Base-by-base conservation (phyloP, 2,329 filamentous ascomycete species). In the Cladophialophora psammophila region DNA sequence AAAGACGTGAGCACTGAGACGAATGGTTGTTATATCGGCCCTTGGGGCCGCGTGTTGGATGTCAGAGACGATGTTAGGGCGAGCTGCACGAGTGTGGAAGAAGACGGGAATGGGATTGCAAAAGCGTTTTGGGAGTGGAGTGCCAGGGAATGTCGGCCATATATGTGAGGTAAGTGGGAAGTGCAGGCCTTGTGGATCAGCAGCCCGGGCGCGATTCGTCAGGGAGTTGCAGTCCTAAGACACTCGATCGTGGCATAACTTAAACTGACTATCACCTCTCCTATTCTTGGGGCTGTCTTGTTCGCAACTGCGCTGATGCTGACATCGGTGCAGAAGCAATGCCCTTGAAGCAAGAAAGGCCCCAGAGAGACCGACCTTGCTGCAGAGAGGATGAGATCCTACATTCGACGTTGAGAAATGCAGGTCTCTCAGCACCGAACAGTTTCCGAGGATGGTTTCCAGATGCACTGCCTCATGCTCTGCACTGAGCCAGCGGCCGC, bases 31-130 rank as follows among this genome's bases (percentile, higher is more conserved):
- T 79, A 77, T 64, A 69, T 85, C 26, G 76, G 82, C 59, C 83
- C 84, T 1, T 86, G 82, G 81, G 84, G 83, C 10, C 73, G 79
- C 5, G 50, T 61, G 31, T 13, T 52, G 59, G n/a, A 36, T 32
- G 59, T 61, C 2, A 61, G 31, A 48, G 36, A 38, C 31, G 63
- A 55, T 36, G 57, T 59, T 7, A 10, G 10, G 26, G 13, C 5
- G 32, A 38, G 38, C 42, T 61, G 38, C 38, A 36, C 20, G 38
- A 36, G 42, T 18, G n/a, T 31, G n/a, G 59, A 61, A 13, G 32
- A 52, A 38, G 45, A 45, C 15, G 59, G 59, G 5, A 52, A 52
- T 36, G 59, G 59, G 3, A 53, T 36, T n/a, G 59, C 59, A 9
- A 40, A 54, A 34, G 34, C 20, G 7, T 61, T 61, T n/a, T 61